A percentile compares a stretch with the other conserved stretches of the same genome.
Conservation (phyloP, 306 rosid species). For the Gastrolobium villosum region DNA sequence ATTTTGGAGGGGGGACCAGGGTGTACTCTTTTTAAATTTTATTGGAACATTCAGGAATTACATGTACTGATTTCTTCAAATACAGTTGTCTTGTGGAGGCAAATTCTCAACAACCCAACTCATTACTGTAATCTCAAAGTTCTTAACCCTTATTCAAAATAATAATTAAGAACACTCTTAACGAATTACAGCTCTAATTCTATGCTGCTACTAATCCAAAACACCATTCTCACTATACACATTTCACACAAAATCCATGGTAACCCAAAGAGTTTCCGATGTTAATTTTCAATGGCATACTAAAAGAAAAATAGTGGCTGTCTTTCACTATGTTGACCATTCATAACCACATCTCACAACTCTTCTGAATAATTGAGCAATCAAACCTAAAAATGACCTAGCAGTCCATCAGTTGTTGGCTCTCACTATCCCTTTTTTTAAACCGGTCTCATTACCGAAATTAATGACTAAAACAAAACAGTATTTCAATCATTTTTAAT, state of each 20-base stretch:
- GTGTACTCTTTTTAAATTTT: neutral
- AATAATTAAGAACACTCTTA: neutral
- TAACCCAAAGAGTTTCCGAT: neutral
- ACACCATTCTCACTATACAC: neutral
- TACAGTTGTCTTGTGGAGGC: neutral
- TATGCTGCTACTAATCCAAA: neutral
- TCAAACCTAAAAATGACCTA: neutral
- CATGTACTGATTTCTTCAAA: neutral
- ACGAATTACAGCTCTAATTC: neutral
- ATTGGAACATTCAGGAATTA: neutral
- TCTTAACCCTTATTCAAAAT: neutral
- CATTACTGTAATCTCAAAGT: conserved; percentile 1
- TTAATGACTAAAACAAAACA: neutral
- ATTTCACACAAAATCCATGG: neutral
- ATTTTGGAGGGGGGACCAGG: neutral
- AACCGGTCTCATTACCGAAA: neutral
- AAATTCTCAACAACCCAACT: neutral
- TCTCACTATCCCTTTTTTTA: neutral
- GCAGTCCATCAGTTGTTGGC: neutral
- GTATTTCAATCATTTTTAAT: too few relatives aligned
- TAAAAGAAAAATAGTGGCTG: neutral
- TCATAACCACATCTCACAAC: neutral
- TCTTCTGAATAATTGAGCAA: neutral
- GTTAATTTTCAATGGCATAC: neutral
- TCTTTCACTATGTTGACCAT: neutral